Conservation (phyloP, 2,329 filamentous ascomycete species). For the Stylonectria norvegica region DNA sequence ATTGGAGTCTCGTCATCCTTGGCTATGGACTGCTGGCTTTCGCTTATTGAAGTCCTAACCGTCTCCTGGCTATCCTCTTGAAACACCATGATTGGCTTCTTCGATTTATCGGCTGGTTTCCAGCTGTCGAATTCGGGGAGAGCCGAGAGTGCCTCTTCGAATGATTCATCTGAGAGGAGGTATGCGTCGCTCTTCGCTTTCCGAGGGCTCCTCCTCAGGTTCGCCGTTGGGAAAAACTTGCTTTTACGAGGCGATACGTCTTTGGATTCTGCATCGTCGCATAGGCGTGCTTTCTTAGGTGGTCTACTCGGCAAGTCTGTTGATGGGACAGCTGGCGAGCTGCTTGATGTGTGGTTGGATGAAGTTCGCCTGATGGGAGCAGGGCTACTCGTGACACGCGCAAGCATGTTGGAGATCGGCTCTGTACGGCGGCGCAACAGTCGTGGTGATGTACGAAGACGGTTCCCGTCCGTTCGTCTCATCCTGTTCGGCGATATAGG, state of each 20-base stretch:
- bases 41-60: slow-evolving; percentile 11
- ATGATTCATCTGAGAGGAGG: slow-evolving; percentile 54
- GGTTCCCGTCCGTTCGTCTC: slow-evolving; percentile 13
- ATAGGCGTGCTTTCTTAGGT: slow-evolving; percentile 56
- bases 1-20: slow-evolving; percentile 19
- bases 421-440: slow-evolving; percentile 51
- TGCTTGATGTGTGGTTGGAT: slow-evolving; percentile 11
- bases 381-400: slow-evolving; percentile 22
- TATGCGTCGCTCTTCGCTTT: slow-evolving; percentile 39
- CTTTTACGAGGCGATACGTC: slow-evolving; percentile 43
- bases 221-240: slow-evolving; percentile 49
- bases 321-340: slow-evolving; percentile 8
- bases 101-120: slow-evolving; percentile 36
- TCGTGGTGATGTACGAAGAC: slow-evolving; percentile 35
- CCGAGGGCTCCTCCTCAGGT: slow-evolving; percentile 23
- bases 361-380: slow-evolving; percentile 14
- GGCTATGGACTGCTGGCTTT: slow-evolving; percentile 22
- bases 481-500: slow-evolving; percentile 12
- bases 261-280: slow-evolving; percentile 39
- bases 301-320: slow-evolving; percentile 37
- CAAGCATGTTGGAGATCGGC: slow-evolving; percentile 45
- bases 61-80: slow-evolving; percentile 37
- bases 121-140: slow-evolving; percentile 53
- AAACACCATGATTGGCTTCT: slow-evolving; percentile 43
- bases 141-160: slow-evolving; percentile 51